Conservation (phyloP, 1,139 yeast genomes). For the Yamadazyma jaroonii region DNA sequence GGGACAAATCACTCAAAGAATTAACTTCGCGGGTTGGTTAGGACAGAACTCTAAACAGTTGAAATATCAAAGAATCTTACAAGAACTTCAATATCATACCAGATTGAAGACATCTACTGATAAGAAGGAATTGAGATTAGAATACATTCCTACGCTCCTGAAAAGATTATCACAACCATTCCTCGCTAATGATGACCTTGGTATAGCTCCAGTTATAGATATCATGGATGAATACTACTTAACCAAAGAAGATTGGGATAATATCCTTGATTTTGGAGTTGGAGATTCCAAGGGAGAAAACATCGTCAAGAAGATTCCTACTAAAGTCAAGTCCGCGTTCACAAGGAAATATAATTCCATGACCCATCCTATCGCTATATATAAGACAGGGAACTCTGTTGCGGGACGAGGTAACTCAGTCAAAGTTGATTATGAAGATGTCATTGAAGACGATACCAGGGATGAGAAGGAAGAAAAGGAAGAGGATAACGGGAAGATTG, state of each 20-base stretch:
- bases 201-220: conserved; percentile 61
- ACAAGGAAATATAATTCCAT: conserved; percentile 76
- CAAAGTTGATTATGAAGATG: conserved; percentile 57
- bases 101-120: conserved; percentile 77
- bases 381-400: conserved; percentile 61
- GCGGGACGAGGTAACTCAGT: conserved; percentile 37
- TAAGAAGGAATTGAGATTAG: conserved; percentile 70
- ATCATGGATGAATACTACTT: conserved; percentile 80
- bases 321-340: conserved; percentile 77
- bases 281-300: conserved; percentile 51
- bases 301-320: conserved; percentile 59
- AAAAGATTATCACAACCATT: conserved; percentile 58
- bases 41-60: conserved; percentile 88
- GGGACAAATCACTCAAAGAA: conserved; percentile 68
- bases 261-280: conserved; percentile 74
- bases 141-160: conserved; percentile 68
- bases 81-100: conserved; percentile 87
- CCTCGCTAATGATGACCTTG: conserved; percentile 47
- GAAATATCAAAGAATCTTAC: conserved; percentile 75
- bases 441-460: conserved; percentile 57
- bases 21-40: conserved; percentile 80
- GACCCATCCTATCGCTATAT: conserved; percentile 84
- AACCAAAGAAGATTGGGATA: conserved; percentile 91
- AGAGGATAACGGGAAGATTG: conserved; percentile 28
- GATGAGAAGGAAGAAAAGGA: conserved; percentile 33